Percentiles rank a stretch among this genome's conserved stretches.
Conservation (phyloP, 1,139 yeast species). For the Yamadazyma blattariae region DNA sequence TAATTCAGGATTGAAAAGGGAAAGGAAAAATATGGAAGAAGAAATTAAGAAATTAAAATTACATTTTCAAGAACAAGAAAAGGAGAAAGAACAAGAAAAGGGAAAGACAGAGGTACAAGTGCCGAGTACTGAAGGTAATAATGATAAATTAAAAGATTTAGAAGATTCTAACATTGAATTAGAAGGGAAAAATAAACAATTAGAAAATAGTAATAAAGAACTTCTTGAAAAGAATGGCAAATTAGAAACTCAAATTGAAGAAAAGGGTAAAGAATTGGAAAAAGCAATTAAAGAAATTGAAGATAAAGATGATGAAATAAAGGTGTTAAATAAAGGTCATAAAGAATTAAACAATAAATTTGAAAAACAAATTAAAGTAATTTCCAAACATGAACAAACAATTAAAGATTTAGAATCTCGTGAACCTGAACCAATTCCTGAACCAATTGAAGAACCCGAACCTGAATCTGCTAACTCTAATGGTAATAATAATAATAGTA, state of each 20-base stretch:
- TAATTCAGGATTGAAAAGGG: constrained; percentile 15
- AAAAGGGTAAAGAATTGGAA: not conserved
- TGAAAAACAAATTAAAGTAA: not conserved
- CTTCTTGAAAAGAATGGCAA: not conserved
- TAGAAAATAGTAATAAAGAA: not conserved
- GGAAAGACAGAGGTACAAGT: not conserved
- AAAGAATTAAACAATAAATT: constrained; percentile 1
- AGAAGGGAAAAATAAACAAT: not conserved
- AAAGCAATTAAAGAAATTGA: not conserved
- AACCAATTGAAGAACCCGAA: not conserved
- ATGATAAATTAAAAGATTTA: not conserved
- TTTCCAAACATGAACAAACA: not conserved
- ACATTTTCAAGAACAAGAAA: not conserved
- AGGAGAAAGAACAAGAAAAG: not conserved
- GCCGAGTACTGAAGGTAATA: constrained; percentile 2
- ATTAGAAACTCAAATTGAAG: not conserved
- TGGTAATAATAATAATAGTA: constrained; percentile 2
- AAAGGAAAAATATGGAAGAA: constrained; percentile 13
- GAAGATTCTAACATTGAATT: not conserved
- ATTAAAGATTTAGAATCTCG: constrained; percentile 4
- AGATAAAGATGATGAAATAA: not conserved
- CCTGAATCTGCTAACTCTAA: not conserved
- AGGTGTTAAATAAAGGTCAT: constrained; percentile 4
- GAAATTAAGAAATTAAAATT: constrained; percentile 13
- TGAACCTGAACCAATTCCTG: constrained; percentile 3